Base-by-base conservation (phyloP, 441 rosid species). In the Kokia cookei region DNA sequence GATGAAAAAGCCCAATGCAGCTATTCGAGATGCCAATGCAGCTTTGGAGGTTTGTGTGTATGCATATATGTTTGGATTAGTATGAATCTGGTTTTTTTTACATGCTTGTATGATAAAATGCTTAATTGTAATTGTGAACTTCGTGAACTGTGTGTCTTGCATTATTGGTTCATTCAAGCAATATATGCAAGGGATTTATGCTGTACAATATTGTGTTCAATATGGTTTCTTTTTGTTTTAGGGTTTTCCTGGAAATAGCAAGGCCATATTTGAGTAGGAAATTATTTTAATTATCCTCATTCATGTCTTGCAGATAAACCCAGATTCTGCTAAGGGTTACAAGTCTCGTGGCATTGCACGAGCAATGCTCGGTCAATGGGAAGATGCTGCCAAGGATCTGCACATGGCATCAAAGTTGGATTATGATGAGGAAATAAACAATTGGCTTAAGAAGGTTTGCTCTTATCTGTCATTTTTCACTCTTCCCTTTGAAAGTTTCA, bases 1-100 rank as follows among this genome's bases (percentile, higher is more conserved):
- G 80, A 90, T 93, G 96, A 93, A 89, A 95, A 95, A 89, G 83
- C 98, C 99, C n/a, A 90, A 93, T 82, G 97, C 99, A 79, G 97
- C 99, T 48, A 86, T 92, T 76, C 85, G 94, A 27, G 98, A 96
- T 80, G 97, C 99, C 19, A 80, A 76, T 81, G 98, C 97, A 2
- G 99, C 98, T 68, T 84, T 96, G 68, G 92, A 93, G 97, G 99
- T 93, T 81, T 11, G 32, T 8, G 59, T 8, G 59, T 17, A 50
- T 29, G 27, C 32, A 35, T 62, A 26, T 2, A 42, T 60, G 11
- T 47, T 67, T 75, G 19, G 7, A 24, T 26, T 69, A 57, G 24
- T 43, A 11, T 73, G 1, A 50, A 13, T 35, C 13, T 43, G 19
- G 47, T 53, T 53, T 59, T 47, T 72, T 59, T 54, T 22, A 40